Base-by-base conservation (phyloP, 495 filamentous ascomycete species). In the Mycothermus thermophilus region DNA sequence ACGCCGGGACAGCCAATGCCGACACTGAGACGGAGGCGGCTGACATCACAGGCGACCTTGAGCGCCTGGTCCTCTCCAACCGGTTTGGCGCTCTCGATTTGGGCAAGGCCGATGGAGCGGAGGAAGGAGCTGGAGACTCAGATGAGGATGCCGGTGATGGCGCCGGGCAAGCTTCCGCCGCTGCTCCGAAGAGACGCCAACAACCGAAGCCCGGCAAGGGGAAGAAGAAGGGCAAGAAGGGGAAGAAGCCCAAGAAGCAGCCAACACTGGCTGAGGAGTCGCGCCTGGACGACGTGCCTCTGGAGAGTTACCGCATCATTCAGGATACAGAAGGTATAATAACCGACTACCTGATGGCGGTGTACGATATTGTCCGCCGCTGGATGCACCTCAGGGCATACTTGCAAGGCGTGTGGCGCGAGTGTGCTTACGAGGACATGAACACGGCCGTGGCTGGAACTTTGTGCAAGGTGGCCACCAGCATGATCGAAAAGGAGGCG, bases 251-350 rank as follows among this genome's bases (percentile, higher is more conserved):
- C 22, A 39, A 36, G 29, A 30, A 41, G 12, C 23, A 26, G 25
- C 6, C 12, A n/a, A 2, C 17, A 27, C 24, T 21, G 15, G n/a
- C 28, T n/a, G 1, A 22, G 4, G 10, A 17, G 7, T 9, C 11
- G 6, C 14, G 13, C 11, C 27, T 42, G 7, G 24, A 40, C 5
- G 35, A 42, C 28, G 10, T 44, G 5, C 59, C 56, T 5, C 36
- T 68, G 18, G 66, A 66, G 35, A 62, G 49, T 35, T 69, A 60
- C 42, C 55, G 50, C 30, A 59, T 71, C 41, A 62, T 66, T 27
- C 23, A 36, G 10, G 37, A 32, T 30, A 11, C n/a, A 3, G 32
- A 38, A 2, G 36, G 33, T 15, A 27, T 42, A 18, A 14, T 48
- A 3, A 54, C 54, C 8, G 55, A 62, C 18, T 63, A 62, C 42